Conservation (phyloP, 495 filamentous ascomycete genomes). For the Choiromyces venosus region DNA sequence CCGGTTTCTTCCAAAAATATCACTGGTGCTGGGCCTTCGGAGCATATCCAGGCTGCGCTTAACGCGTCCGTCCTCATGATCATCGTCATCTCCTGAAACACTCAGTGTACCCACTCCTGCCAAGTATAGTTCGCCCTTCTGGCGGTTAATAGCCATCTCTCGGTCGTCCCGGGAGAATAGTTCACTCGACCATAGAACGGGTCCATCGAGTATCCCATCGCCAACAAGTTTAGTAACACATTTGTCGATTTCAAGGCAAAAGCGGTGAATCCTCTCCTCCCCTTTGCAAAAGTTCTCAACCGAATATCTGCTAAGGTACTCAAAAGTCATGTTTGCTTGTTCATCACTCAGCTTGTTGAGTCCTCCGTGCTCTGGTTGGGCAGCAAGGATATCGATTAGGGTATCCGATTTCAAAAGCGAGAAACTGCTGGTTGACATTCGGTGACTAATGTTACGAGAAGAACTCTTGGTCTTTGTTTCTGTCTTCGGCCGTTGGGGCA, state of each 20-base stretch:
- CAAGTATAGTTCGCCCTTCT: conserved; percentile 51
- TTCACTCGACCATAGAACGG: conserved; percentile 88
- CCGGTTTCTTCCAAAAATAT: conserved; percentile 40
- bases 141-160: conserved; percentile 63
- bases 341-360: conserved; percentile 95
- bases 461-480: conserved; percentile 50
- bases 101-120: conserved; percentile 50
- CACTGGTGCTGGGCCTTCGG: conserved; percentile 40
- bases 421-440: conserved; percentile 60
- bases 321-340: conserved; percentile 76
- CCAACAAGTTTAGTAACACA: conserved; percentile 83
- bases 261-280: conserved; percentile 90
- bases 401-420: conserved; percentile 81
- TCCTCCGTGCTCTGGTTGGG: conserved; percentile 74
- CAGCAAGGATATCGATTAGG: conserved; percentile 79
- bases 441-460: conserved; percentile 45
- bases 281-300: conserved; percentile 94
- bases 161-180: conserved; percentile 75
- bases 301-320: conserved; percentile 73
- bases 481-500: conserved; percentile 53
- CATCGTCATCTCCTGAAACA: conserved; percentile 49
- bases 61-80: conserved; percentile 43
- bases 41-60: conserved; percentile 40
- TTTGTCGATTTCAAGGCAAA: conserved; percentile 82
- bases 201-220: conserved; percentile 76